Base-by-base conservation (phyloP, 805 yeast genomes). In the Candida methanosorbosa region DNA sequence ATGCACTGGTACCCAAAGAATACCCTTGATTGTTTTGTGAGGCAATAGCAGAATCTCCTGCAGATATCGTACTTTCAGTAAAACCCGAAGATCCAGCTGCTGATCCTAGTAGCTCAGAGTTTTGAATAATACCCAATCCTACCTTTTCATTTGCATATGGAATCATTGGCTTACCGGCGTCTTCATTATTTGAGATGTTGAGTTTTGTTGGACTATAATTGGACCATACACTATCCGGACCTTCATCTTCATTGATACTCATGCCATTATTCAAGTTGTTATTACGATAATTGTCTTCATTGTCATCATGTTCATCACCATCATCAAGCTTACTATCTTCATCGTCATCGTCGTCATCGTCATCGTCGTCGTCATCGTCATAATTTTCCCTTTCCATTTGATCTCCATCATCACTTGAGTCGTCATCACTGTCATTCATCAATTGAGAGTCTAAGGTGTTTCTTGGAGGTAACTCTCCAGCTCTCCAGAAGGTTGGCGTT, bases 371-470 rank as follows among this genome's bases (percentile, higher is more conserved):
- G 9, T 39, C 41, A 14, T 46, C 44, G 5, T 41, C 42, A 5
- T 39, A 44, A 3, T 42, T 46, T 3, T 43, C 45, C 1, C 40
- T 47, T 37, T 44, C 12, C 39, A 41, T 13, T 34, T 27, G 16
- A 11, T 36, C 38, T 15, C 17, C 16, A 5, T 34, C 43, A 2
- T 36, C 40, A 2, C 47, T 50, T 5, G 47, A 50, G 3, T 56
- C 63, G 35, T 57, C 54, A 27, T 56, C 62, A 4, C 57, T 21
- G 23, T n/a, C n/a, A n/a, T n/a, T n/a, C n/a, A n/a, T n/a, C n/a
- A n/a, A n/a, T n/a, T n/a, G n/a, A n/a, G n/a, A n/a, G n/a, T n/a
- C n/a, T n/a, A n/a, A n/a, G n/a, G n/a, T n/a, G n/a, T n/a, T n/a
- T n/a, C n/a, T n/a, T n/a, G n/a, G n/a, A n/a, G n/a, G n/a, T n/a